Evolutionary conservation across 179 eudicot genomes (phyloP).

Genomic region (Heliamphora pulchella): DNA sequence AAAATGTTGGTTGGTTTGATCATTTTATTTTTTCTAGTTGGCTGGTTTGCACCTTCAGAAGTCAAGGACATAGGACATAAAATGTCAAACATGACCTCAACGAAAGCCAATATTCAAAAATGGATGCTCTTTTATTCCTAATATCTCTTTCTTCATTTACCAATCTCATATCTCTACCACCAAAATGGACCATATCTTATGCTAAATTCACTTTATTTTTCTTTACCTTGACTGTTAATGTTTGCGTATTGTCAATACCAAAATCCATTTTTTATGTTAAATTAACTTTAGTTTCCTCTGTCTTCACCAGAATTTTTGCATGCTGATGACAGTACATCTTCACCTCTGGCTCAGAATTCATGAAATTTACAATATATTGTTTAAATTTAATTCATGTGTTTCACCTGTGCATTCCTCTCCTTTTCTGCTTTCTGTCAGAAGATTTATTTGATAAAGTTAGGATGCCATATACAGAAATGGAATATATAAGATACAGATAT

Average conservation of each 20-base stretch:
- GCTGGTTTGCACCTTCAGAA: neutral
- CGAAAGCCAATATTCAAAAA: too few species aligned
- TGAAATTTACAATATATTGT: neutral
- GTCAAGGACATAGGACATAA: neutral
- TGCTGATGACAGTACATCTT: neutral
- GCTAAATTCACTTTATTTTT: too few species aligned
- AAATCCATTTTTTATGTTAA: neutral
- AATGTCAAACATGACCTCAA: neutral
- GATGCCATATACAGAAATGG: neutral
- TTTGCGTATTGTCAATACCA: neutral
- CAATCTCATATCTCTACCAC: too few species aligned
- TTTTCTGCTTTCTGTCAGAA: neutral
- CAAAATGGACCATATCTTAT: too few species aligned
- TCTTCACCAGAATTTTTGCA: too few species aligned
- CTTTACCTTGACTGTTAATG: too few species aligned
- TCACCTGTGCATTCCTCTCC: neutral
- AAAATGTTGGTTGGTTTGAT: too few species aligned
- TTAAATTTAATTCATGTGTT: neutral
- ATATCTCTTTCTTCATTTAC: neutral
- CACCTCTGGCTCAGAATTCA: neutral
- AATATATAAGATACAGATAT: neutral
- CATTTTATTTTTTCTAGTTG: neutral
- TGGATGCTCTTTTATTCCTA: neutral
- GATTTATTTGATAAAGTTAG: neutral
- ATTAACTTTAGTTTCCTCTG: too few species aligned